Base-by-base conservation (phyloP, 106 monocot genomes). In the Posidonia australis region DNA sequence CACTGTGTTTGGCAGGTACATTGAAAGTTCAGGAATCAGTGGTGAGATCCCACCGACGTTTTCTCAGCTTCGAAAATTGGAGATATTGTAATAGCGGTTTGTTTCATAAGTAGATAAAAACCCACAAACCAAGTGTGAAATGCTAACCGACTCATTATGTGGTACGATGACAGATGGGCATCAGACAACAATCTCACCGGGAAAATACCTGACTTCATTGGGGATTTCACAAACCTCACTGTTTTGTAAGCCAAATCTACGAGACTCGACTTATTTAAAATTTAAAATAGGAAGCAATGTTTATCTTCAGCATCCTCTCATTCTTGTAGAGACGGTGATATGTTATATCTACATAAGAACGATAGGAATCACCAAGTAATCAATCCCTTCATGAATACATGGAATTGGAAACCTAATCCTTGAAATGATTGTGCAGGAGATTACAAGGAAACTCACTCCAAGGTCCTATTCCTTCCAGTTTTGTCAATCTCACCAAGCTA, bases 101-200 rank as follows among this genome's bases (percentile, higher is more conserved):
- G n/a, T n/a, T n/a, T n/a, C n/a, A n/a, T n/a, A n/a, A n/a, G n/a
- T n/a, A n/a, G n/a, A n/a, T n/a, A n/a, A n/a, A n/a, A n/a, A n/a
- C n/a, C n/a, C n/a, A n/a, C n/a, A n/a, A n/a, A n/a, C n/a, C n/a
- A n/a, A n/a, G n/a, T n/a, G n/a, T n/a, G n/a, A n/a, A n/a, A n/a
- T n/a, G n/a, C n/a, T n/a, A n/a, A n/a, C n/a, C n/a, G 31, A 10
- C 55, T 51, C 10, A 76, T 58, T 0, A n/a, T n/a, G n/a, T n/a
- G n/a, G n/a, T n/a, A n/a, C n/a, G n/a, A n/a, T 66, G 66, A 46
- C 74, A 93, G 92, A 62, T 74, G 66, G 71, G 80, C 78, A 16
- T 81, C 88, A 1, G 85, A 81, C 25, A 93, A 85, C 72, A 64
- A 71, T 46, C 88, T 93, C 69, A 78, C 80, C 3, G 92, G 92